Evolutionary conservation across 345 rosid species (phyloP), one percentile per base, ranked within the genome.

Genomic region (Pistacia atlantica): DNA sequence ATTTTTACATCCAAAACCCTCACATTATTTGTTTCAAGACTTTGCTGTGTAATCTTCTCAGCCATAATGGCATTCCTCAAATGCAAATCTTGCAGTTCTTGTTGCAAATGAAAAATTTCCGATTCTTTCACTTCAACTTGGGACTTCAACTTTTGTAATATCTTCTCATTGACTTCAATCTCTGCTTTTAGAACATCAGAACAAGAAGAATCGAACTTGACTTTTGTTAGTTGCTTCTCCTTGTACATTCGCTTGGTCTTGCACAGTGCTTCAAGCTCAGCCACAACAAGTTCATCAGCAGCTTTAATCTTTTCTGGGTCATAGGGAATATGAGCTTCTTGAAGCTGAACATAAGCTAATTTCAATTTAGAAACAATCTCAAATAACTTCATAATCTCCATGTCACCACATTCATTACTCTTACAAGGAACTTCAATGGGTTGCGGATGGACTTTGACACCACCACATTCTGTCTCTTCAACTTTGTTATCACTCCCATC

Each of bases 281-380:
- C 77, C 45, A 85, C 85, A 12, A 89, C 81, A 33, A 84, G 81
- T 55, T 81, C 85, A 72, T 91, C 86, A 8, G 91, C 89, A 75
- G 87, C 82, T n/a, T 77, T 74, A 77, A 91, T 87, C 83, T 87
- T 91, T 38, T 84, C 83, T 0, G 87, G 88, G 72, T 84, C 81
- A 74, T 89, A 85, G 52, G 93, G 95, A 64, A 86, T 46, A 80
- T 87, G 95, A 65, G 90, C 90, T 82, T 74, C 81, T 71, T 89
- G 93, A 74, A 91, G 86, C 81, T 84, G 85, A 60, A 86, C 74
- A 76, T 89, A 91, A 4, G 89, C 88, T 4, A 83, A 68, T 65
- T 89, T 89, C 74, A 91, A 69, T 5, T 72, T 69, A 8, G 90
- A 85, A 79, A 89, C 83, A 49, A 69, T 57, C 56, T 83, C 87